Conservation (phyloP, 305 asterid species). For the Fraxinus xanthoxyloides region DNA sequence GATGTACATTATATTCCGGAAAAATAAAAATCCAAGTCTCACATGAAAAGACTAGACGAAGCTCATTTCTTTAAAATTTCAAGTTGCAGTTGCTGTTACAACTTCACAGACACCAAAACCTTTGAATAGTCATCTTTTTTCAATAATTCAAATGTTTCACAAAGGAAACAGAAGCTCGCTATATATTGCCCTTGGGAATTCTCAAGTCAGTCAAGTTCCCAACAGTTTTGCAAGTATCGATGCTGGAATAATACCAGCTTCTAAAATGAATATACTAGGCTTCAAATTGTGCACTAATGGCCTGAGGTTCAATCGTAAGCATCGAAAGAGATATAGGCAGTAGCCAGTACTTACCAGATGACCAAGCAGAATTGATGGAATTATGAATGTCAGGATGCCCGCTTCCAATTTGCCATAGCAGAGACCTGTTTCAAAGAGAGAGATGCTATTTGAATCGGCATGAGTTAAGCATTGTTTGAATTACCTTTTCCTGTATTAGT, state of each 20-base stretch:
- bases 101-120: neutral
- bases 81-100: neutral
- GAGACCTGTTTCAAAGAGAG: slow-evolving; percentile 49
- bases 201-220: neutral
- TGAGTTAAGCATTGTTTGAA: neutral
- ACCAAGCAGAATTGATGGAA: slow-evolving; percentile 81
- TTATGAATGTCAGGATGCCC: slow-evolving; percentile 67
- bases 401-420: slow-evolving; percentile 98
- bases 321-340: neutral
- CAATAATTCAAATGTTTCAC: neutral
- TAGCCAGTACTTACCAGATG: slow-evolving; percentile 61
- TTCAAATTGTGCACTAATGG: neutral
- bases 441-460: neutral
- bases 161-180: neutral
- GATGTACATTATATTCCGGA: neutral
- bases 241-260: neutral
- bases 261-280: neutral
- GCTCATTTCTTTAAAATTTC: neutral
- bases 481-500: neutral
- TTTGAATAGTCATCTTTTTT: neutral
- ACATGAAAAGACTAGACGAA: neutral
- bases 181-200: neutral
- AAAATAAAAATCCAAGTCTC: neutral
- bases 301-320: neutral
- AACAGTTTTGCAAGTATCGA: neutral